Conservation (phyloP, 1,284 basidiomycete genomes). For the Ganoderma multipileum region DNA sequence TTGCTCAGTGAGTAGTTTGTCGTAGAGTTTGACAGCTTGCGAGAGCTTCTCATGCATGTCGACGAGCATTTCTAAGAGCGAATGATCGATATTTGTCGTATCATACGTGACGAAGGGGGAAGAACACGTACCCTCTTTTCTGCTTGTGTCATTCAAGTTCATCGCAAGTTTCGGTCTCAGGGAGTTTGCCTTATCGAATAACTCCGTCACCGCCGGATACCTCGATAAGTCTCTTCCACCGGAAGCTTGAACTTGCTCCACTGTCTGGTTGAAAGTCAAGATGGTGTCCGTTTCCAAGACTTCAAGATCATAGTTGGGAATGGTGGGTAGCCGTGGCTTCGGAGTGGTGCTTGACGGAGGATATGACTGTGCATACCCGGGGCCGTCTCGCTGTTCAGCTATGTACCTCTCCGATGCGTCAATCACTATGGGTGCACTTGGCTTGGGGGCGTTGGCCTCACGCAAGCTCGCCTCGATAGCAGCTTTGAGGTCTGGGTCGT, state of each 20-base stretch:
- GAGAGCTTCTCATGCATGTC: constrained; percentile 96
- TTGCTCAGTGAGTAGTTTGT: constrained; percentile 87
- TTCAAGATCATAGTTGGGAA: constrained; percentile 81
- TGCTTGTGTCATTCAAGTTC: constrained; percentile 85
- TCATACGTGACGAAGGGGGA: constrained; percentile 1
- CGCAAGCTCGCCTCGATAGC: constrained; percentile 96
- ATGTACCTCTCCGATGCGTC: constrained; percentile 52
- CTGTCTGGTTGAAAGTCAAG: constrained; percentile 87
- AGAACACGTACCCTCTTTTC: constrained; percentile 72
- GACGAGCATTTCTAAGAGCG: constrained; percentile 72
- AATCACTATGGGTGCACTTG: constrained; percentile 76
- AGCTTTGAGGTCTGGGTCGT: constrained; percentile 92
- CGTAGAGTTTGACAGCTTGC: constrained; percentile 90
- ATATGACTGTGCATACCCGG: constrained; percentile 40
- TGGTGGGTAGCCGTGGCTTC: constrained; percentile 52
- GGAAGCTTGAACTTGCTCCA: constrained; percentile 84
- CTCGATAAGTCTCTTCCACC: constrained; percentile 80
- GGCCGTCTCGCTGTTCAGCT: constrained; percentile 16
- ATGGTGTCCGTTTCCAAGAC: constrained; percentile 85
- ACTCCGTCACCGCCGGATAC: constrained; percentile 83
- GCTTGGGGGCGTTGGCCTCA: constrained; percentile 81
- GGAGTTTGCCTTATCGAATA: constrained; percentile 86
- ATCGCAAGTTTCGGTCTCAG: constrained; percentile 85
- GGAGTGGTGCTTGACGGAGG: constrained; percentile 50
- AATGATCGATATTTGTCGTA: background rate